Percentiles rank a stretch among this genome's conserved stretches.
These are phyloP conservation scores for Lachancea quebecensis DNA, from an alignment of 805 yeast genomes.

Conservation along the genomic window DNA sequence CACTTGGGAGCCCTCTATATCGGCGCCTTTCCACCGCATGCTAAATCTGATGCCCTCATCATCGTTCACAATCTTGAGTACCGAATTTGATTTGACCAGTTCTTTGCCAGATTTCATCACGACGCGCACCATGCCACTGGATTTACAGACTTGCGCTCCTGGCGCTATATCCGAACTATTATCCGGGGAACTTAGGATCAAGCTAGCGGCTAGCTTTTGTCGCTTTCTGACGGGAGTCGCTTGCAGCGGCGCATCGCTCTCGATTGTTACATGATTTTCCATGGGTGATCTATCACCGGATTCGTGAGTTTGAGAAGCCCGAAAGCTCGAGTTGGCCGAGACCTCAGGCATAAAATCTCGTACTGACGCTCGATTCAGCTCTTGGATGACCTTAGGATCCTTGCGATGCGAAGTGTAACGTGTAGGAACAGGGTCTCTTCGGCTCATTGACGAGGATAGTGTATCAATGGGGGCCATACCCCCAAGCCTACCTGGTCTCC, in stretches of 20 bases:
- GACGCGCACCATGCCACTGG: slow-evolving; percentile 11
- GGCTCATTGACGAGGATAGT: slow-evolving; percentile 5
- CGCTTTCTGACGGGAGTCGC: background rate
- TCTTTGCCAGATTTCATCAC: background rate
- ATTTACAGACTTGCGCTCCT: background rate
- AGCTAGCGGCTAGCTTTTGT: background rate
- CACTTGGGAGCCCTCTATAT: slow-evolving; percentile 12
- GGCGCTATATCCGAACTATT: background rate
- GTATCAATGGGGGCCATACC: slow-evolving; percentile 11
- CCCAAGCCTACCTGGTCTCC: slow-evolving; percentile 8
- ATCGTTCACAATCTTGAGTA: slow-evolving; percentile 12
- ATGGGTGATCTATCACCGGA: background rate
- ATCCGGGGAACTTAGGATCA: background rate
- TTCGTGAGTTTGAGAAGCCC: background rate
- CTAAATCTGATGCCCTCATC: slow-evolving; percentile 10
- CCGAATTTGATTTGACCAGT: background rate
- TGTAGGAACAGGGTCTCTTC: slow-evolving; percentile 6
- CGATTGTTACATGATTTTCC: background rate
- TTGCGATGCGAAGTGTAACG: slow-evolving; percentile 16
- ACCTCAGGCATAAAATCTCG: slow-evolving; percentile 9
- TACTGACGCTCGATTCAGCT: slow-evolving; percentile 11
- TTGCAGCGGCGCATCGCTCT: background rate
- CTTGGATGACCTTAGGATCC: slow-evolving; percentile 16
- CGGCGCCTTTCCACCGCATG: slow-evolving; percentile 12
- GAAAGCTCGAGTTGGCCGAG: background rate